Percentiles rank a stretch among this genome's conserved stretches.
phyloP scores from a whole-genome alignment of 2,329 filamentous ascomycete genomes.

The Tolypocladium amazonense region DNA sequence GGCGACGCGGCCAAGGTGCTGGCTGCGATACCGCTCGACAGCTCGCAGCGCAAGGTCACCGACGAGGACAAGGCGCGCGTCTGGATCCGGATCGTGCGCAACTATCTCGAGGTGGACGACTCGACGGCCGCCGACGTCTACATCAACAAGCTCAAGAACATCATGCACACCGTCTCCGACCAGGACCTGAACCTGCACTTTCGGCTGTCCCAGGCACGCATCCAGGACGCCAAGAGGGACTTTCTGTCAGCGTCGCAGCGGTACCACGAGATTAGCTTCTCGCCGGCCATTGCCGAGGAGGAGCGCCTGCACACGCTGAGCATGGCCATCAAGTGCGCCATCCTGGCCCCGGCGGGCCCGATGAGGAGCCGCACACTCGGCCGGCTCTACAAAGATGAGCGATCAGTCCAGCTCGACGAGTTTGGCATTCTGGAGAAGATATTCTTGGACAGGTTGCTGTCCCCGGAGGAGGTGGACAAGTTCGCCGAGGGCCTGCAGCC shows the following conservation, averaged over 20 bases:
- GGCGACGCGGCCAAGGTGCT: constrained; percentile 66
- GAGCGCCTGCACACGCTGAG: constrained; percentile 77
- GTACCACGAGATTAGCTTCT: constrained; percentile 81
- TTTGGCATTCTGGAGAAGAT: constrained; percentile 93
- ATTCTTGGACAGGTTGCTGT: constrained; percentile 80
- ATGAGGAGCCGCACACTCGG: constrained; percentile 69
- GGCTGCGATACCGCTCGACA: constrained; percentile 78
- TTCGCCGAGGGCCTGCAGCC: constrained; percentile 73
- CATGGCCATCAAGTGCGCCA: constrained; percentile 83
- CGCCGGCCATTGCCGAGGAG: constrained; percentile 67
- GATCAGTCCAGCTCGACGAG: constrained; percentile 63
- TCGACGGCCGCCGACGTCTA: constrained; percentile 75
- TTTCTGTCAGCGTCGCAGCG: constrained; percentile 82
- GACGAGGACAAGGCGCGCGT: constrained; percentile 73
- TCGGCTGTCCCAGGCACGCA: constrained; percentile 82
- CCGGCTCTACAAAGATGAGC: constrained; percentile 87
- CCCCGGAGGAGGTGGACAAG: constrained; percentile 69
- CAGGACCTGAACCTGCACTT: constrained; percentile 72
- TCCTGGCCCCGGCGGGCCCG: constrained; percentile 85
- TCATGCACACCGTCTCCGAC: constrained; percentile 71
- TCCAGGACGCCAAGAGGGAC: constrained; percentile 79
- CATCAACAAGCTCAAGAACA: constrained; percentile 89
- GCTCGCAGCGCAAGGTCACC: constrained; percentile 72
- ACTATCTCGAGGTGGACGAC: constrained; percentile 91
- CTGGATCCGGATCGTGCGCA: constrained; percentile 89